Evolutionary conservation across 495 filamentous ascomycete genomes (phyloP).

Genomic region (Xylaria curta): DNA sequence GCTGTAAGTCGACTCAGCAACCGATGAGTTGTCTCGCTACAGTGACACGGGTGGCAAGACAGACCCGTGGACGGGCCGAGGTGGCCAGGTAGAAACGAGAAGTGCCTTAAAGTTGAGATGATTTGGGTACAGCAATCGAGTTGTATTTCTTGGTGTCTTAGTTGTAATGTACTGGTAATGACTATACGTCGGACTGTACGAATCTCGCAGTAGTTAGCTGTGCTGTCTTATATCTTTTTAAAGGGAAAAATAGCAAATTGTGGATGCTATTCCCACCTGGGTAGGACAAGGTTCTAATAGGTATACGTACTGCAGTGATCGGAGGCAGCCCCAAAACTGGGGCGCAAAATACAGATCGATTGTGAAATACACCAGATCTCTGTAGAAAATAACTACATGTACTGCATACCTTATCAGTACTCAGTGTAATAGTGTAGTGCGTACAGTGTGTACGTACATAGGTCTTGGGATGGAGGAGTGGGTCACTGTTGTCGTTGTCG

Average conservation of each 20-base stretch:
- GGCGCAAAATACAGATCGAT: constrained; percentile 10
- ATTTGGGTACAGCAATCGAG: neutral
- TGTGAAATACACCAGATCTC: neutral
- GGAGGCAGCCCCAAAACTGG: constrained; percentile 11
- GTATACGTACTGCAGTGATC: neutral
- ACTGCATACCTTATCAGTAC: neutral
- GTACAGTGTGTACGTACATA: neutral
- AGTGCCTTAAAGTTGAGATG: neutral
- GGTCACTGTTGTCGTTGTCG: neutral
- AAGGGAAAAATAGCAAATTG: constrained; percentile 10
- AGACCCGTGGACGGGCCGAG: neutral
- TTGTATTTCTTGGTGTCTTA: neutral
- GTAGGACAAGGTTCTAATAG: constrained; percentile 3
- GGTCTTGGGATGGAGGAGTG: neutral
- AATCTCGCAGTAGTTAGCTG: neutral
- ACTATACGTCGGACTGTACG: neutral
- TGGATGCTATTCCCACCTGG: constrained; percentile 17
- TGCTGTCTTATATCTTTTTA: neutral
- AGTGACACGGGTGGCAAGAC: constrained; percentile 16
- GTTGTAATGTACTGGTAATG: neutral
- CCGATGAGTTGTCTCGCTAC: constrained; percentile 1
- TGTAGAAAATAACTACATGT: neutral
- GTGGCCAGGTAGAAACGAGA: neutral
- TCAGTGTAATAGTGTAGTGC: neutral
- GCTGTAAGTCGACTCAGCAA: neutral